A percentile compares a stretch with the other conserved stretches of the same genome.
phyloP scores from a whole-genome alignment of 495 filamentous ascomycete species.

The Glarea lozoyensis region DNA sequence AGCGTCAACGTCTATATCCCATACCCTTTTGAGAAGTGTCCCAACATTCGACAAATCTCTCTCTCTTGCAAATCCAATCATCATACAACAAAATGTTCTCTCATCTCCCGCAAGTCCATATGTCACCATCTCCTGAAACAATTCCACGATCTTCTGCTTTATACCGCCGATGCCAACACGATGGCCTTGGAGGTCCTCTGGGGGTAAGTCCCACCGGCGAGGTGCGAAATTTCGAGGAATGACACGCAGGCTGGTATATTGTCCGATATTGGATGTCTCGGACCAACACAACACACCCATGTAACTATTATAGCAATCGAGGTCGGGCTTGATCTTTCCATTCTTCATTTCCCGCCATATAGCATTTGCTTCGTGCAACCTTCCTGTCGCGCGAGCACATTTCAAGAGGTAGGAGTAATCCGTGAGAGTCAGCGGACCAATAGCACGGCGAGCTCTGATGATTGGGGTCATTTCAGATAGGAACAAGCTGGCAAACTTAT shows the following conservation, averaged over 20 bases:
- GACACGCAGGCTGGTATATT: constrained; percentile 33
- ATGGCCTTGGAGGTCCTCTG: constrained; percentile 5
- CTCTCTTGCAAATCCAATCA: constrained; percentile 47
- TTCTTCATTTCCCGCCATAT: constrained; percentile 39
- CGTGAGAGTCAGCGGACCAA: constrained; percentile 26
- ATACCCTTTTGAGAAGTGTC: constrained; percentile 40
- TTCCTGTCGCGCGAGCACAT: constrained; percentile 40
- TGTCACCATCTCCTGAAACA: constrained; percentile 44
- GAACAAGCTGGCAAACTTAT: constrained; percentile 24
- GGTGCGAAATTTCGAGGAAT: constrained; percentile 27
- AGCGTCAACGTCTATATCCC: constrained; percentile 45
- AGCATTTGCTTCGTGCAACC: constrained; percentile 32
- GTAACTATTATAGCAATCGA: constrained; percentile 49
- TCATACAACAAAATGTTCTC: constrained; percentile 45
- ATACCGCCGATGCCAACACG: constrained; percentile 8
- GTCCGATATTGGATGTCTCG: constrained; percentile 17
- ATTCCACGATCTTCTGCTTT: constrained; percentile 2
- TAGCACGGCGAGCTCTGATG: constrained; percentile 24
- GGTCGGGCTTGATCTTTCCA: constrained; percentile 21
- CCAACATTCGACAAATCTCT: constrained; percentile 40
- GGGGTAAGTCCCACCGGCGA: constrained; percentile 15
- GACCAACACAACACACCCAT: constrained; percentile 41
- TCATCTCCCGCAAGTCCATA: constrained; percentile 38
- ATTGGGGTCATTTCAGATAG: constrained; percentile 29
- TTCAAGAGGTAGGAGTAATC: constrained; percentile 51